These are phyloP conservation scores for Aspergillus cejpii DNA, from an alignment of 2,329 filamentous ascomycete species.

Conservation along the genomic window DNA sequence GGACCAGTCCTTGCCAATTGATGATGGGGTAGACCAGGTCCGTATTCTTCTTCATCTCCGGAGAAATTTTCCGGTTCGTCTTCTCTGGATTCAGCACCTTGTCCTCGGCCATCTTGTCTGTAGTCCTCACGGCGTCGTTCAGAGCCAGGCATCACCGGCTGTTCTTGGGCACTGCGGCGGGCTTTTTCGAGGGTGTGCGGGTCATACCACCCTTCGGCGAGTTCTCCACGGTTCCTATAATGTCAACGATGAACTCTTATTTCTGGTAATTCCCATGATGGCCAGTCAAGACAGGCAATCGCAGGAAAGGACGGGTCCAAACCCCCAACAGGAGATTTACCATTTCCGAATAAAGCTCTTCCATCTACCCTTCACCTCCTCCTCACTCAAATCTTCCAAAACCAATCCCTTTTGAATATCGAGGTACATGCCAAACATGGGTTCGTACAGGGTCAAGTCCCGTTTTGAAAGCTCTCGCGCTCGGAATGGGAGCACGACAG, in stretches of 20 bases:
- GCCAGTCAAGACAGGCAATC: neutral
- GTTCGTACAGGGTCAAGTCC: slow-evolving; percentile 59
- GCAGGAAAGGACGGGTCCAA: slow-evolving; percentile 1
- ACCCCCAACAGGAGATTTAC: slow-evolving; percentile 43
- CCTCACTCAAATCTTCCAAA: slow-evolving; percentile 61
- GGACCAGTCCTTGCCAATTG: slow-evolving; percentile 11
- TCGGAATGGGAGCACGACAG: slow-evolving; percentile 55
- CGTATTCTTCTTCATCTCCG: slow-evolving; percentile 58
- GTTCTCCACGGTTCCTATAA: slow-evolving; percentile 70
- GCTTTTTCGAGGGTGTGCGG: slow-evolving; percentile 60
- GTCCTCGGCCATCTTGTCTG: slow-evolving; percentile 7
- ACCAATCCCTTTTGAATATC: slow-evolving; percentile 76
- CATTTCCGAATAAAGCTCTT: slow-evolving; percentile 89
- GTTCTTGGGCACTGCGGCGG: slow-evolving; percentile 26
- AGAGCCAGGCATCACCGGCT: neutral
- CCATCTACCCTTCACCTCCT: slow-evolving; percentile 78
- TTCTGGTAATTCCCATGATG: neutral
- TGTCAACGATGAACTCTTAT: slow-evolving; percentile 39
- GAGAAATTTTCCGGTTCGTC: slow-evolving; percentile 38
- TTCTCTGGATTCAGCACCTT: slow-evolving; percentile 11
- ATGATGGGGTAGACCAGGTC: slow-evolving; percentile 45
- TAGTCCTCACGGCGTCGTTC: slow-evolving; percentile 19
- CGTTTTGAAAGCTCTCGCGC: slow-evolving; percentile 61
- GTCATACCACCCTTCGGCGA: slow-evolving; percentile 91
- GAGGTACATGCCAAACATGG: slow-evolving; percentile 76